These are phyloP conservation scores for Kregervanrija pseudodelftensis DNA, from an alignment of 805 yeast genomes.

Conservation along the genomic window DNA sequence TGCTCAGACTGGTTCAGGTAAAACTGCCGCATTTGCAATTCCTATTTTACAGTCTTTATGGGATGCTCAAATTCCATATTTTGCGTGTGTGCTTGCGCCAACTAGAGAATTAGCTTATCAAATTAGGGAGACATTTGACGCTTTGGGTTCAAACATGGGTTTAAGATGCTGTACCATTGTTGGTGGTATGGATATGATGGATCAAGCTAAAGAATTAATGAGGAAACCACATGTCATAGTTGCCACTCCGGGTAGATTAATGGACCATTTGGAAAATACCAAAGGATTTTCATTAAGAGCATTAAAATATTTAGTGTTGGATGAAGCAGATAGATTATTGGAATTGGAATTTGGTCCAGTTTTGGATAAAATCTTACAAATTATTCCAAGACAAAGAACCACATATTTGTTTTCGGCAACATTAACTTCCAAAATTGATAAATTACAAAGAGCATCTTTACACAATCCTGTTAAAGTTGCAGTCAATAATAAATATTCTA, in stretches of 20 bases:
- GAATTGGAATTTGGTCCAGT: conserved; percentile 98
- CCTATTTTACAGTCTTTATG: conserved; percentile 89
- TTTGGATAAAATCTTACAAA: conserved; percentile 72
- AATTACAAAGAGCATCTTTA: conserved; percentile 87
- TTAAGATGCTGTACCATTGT: conserved; percentile 83
- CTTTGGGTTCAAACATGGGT: conserved; percentile 88
- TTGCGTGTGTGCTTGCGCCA: conserved; percentile 82
- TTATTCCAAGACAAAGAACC: conserved; percentile 79
- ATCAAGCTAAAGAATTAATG: conserved; percentile 89
- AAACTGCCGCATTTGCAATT: conserved; percentile 96
- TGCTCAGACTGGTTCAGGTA: conserved; percentile 97
- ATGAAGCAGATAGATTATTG: conserved; percentile 91
- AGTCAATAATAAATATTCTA: conserved; percentile 80
- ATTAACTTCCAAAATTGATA: conserved; percentile 91
- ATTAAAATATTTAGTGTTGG: conserved; percentile 81
- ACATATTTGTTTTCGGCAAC: conserved; percentile 93
- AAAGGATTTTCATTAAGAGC: conserved; percentile 80
- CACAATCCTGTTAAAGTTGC: conserved; percentile 86
- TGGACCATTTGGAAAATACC: conserved; percentile 91
- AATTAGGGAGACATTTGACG: conserved; percentile 92
- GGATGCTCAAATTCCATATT: conserved; percentile 83
- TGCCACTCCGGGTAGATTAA: conserved; percentile 84
- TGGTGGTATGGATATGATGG: conserved; percentile 99
- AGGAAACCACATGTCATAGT: conserved; percentile 90
- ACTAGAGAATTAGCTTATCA: conserved; percentile 82